These are phyloP conservation scores for Luvunga scandens DNA, from an alignment of 345 rosid species.

Conservation along the genomic window DNA sequence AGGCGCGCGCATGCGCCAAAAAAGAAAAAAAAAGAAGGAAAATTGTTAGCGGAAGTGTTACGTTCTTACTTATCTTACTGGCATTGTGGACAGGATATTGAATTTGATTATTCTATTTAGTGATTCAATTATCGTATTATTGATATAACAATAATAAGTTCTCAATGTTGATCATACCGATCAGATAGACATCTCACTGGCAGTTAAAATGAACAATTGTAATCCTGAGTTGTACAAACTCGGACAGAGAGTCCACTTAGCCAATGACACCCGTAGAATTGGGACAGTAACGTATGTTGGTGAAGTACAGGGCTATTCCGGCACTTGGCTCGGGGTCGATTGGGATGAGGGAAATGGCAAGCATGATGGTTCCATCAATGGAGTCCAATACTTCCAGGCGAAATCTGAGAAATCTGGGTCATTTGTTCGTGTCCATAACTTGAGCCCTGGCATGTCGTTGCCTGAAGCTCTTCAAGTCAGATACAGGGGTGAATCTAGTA, in stretches of 20 bases:
- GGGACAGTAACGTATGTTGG: conserved; percentile 79
- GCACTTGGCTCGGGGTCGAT: conserved; percentile 79
- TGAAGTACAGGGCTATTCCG: conserved; percentile 57
- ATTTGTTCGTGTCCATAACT: conserved; percentile 59
- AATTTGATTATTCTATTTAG: not conserved
- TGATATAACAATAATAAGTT: not conserved
- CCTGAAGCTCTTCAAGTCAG: conserved; percentile 68
- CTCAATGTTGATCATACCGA: not conserved
- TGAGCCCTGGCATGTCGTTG: conserved; percentile 63
- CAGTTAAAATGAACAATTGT: not conserved
- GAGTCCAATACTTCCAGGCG: conserved; percentile 66
- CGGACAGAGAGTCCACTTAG: conserved; percentile 74
- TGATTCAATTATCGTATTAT: not conserved
- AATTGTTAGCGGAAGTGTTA: no score
- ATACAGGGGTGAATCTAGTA: conserved; percentile 54
- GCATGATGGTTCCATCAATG: conserved; percentile 76
- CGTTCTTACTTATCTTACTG: no score
- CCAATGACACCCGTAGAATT: conserved; percentile 57
- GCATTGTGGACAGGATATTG: not conserved
- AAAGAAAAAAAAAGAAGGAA: no score
- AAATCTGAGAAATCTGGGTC: conserved; percentile 63
- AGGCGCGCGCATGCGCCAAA: no score
- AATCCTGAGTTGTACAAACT: conserved; percentile 29
- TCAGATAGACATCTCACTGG: not conserved
- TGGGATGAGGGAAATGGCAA: conserved; percentile 84